Evolutionary conservation across 2,329 filamentous ascomycete species (phyloP).

Genomic region (Thelonectria olida): DNA sequence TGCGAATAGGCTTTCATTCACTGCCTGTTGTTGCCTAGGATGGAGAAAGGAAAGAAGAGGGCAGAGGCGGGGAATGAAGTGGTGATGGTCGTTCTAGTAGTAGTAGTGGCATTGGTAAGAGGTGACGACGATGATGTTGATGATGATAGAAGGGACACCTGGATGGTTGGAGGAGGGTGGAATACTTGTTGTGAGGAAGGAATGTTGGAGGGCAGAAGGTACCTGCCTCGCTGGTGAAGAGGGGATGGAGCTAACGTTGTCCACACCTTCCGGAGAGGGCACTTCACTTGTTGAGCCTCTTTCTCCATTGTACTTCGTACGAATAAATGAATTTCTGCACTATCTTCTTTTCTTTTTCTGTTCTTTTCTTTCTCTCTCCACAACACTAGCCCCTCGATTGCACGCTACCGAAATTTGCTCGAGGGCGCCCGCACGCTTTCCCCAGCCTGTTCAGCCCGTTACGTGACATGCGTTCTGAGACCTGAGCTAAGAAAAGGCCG

Average conservation of each 20-base stretch:
- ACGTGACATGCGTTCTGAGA: conserved; percentile 5
- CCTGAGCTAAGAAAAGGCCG: conserved; percentile 1
- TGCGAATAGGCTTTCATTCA: too few relatives aligned
- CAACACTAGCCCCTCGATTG: not conserved
- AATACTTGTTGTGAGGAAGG: not conserved
- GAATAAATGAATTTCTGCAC: not conserved
- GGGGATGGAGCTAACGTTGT: conserved; percentile 1
- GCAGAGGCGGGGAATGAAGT: not conserved
- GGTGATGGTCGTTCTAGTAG: not conserved
- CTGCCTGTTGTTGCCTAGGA: too few relatives aligned
- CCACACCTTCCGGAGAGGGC: not conserved
- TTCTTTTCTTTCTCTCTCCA: not conserved
- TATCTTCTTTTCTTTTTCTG: not conserved
- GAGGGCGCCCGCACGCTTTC: conserved; percentile 1
- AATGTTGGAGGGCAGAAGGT: not conserved
- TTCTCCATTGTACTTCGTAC: too few relatives aligned
- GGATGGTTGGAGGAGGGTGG: not conserved
- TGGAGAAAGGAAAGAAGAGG: not conserved
- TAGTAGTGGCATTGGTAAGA: not conserved
- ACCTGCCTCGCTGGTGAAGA: not conserved
- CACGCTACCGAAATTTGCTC: not conserved
- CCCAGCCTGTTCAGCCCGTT: conserved; percentile 3
- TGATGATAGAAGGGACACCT: not conserved
- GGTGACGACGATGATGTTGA: not conserved
- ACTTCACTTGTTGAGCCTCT: not conserved